Evolutionary conservation across 345 rosid species (phyloP), one percentile per base, ranked within the genome.

Genomic region (Corymbia maculata): DNA sequence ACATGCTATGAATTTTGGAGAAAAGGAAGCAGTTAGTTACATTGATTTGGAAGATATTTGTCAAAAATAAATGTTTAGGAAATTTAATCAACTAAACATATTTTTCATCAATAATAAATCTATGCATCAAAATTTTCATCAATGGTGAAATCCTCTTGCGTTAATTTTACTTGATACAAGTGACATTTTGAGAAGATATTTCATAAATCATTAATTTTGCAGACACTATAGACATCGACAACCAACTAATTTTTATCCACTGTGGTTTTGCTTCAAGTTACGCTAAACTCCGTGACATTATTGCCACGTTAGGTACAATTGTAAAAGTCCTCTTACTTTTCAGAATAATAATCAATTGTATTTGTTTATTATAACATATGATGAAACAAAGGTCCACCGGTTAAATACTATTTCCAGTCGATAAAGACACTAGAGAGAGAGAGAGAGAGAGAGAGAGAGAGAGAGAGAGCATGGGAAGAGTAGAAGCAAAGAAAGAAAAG

Each of bases 101-200:
- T 3, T n/a, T n/a, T 3, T 64, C 75, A n/a, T 64, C 5, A 13
- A 64, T 28, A 13, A 64, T 30, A 13, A 13, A 64, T 64, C 4
- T 13, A 55, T 1, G 5, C 28, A 55, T 22, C 21, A 22, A 8
- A 7, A 0, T 12, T 64, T n/a, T 64, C 0, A 2, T 64, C n/a
- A 13, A 64, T 30, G 70, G n/a, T 13, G 9, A 64, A n/a, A 6
- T 6, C n/a, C 13, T 6, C 13, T n/a, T 1, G 9, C 16, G 19
- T 64, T 64, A 3, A 64, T n/a, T n/a, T 36, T 15, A 14, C 17
- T 64, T 64, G 0, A 61, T 64, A 64, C 4, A 17, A 17, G 13
- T 0, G 2, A 9, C 1, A 3, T 70, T 32, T 70, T 1, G 6
- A 4, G 80, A 70, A 16, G 32, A 32, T 70, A 6, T 70, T 32